Evolutionary conservation across 2,329 filamentous ascomycete species (phyloP).

Genomic region (Sporothrix protearum): DNA sequence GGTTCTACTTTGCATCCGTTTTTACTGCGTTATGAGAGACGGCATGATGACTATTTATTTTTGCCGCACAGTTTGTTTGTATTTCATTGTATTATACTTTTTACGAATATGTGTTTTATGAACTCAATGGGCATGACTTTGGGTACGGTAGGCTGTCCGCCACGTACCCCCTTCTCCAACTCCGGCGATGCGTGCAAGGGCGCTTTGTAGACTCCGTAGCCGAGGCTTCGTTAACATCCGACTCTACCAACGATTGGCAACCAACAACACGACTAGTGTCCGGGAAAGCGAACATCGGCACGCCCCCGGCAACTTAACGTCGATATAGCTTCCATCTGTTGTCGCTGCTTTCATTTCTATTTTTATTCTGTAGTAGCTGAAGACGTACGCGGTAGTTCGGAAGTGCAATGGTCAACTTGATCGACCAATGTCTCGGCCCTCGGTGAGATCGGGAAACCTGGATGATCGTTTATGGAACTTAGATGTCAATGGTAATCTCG

Average conservation of each 20-base stretch:
- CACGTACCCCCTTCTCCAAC: too few relatives aligned
- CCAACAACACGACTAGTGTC: not conserved
- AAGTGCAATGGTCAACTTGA: not conserved
- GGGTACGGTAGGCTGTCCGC: too few relatives aligned
- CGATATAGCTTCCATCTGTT: not conserved
- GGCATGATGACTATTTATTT: too few relatives aligned
- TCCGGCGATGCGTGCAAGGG: not conserved
- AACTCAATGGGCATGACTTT: too few relatives aligned
- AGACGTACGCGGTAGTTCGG: too few relatives aligned
- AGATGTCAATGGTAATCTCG: too few relatives aligned
- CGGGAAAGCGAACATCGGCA: too few relatives aligned
- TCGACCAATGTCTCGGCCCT: not conserved
- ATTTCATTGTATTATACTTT: not conserved
- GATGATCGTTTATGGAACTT: not conserved
- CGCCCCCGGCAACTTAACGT: not conserved
- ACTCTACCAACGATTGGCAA: not conserved
- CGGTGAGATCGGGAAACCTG: not conserved
- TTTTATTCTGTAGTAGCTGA: not conserved
- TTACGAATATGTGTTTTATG: not conserved
- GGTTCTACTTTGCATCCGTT: conserved; percentile 19
- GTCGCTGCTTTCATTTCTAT: not conserved
- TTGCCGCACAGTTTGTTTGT: too few relatives aligned
- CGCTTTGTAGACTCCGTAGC: not conserved
- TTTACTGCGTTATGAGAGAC: conserved; percentile 7
- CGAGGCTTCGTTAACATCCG: not conserved